A percentile compares a stretch with the other conserved stretches of the same genome.
phyloP scores from a whole-genome alignment of 768 basidiomycete species.

The Porpolomopsis calyptriformis region DNA sequence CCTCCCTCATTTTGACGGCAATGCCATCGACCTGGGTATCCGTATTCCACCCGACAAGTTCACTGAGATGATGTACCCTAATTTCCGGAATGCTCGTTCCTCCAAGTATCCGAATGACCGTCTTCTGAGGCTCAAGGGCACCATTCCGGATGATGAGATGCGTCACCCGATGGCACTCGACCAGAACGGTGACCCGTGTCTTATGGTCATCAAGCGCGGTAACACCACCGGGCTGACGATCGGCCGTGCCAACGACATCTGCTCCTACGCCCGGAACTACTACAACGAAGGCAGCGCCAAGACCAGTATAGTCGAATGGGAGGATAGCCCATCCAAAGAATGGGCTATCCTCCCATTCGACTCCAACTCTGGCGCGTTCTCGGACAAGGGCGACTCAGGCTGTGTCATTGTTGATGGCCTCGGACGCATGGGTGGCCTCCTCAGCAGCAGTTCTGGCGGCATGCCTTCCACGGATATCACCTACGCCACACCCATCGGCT shows the following conservation, averaged over 20 bases:
- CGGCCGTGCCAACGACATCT: slow-evolving; percentile 17
- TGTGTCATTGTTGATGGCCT: slow-evolving; percentile 22
- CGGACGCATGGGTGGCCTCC: slow-evolving; percentile 12
- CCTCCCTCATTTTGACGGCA: too few species aligned
- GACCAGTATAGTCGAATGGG: too few species aligned
- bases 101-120: slow-evolving; percentile 15
- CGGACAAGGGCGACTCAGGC: slow-evolving; percentile 29
- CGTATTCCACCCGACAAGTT: slow-evolving; percentile 13
- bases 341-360: slow-evolving; percentile 16
- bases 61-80: slow-evolving; percentile 14
- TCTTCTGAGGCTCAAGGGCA: slow-evolving; percentile 13
- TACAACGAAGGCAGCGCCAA: slow-evolving; percentile 4
- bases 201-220: slow-evolving; percentile 20
- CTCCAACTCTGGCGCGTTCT: slow-evolving; percentile 19
- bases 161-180: slow-evolving; percentile 15
- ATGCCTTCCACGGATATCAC: slow-evolving; percentile 20
- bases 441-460: slow-evolving; percentile 22
- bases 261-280: slow-evolving; percentile 18
- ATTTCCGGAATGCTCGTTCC: slow-evolving; percentile 6
- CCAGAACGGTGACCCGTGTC: slow-evolving; percentile 14
- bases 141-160: slow-evolving; percentile 15
- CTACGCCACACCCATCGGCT: slow-evolving; percentile 17
- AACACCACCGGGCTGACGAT: slow-evolving; percentile 15
- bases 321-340: slow-evolving; percentile 18
- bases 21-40: slow-evolving; percentile 18